Percentiles rank a stretch among this genome's conserved stretches.
Conservation (phyloP, 192 early-diverging fungal species). For the Coemansia sp. region DNA sequence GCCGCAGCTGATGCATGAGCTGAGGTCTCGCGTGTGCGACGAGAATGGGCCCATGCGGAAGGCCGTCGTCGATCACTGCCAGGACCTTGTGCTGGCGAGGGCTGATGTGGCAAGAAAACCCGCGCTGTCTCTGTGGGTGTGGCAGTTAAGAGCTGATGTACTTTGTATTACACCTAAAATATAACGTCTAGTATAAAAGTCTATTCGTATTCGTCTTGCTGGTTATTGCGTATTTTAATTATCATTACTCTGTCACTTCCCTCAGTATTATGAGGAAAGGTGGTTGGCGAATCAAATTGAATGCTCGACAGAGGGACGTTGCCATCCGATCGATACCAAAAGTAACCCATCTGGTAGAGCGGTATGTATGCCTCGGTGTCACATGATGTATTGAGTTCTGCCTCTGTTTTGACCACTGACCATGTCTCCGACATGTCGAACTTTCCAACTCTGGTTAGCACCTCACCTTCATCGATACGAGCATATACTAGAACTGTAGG, state of each 20-base stretch:
- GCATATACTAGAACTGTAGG: neutral
- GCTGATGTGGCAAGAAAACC: slow-evolving; percentile 30
- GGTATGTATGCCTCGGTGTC: no score
- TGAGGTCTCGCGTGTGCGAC: neutral
- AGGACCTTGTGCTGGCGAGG: slow-evolving; percentile 9
- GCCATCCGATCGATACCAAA: no score
- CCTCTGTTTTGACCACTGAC: neutral
- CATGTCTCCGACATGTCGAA: neutral
- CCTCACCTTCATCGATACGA: neutral
- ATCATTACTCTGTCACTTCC: neutral
- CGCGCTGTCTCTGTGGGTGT: slow-evolving; percentile 27
- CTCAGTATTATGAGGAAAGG: neutral
- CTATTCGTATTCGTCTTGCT: neutral
- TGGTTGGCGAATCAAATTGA: neutral
- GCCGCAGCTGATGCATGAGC: slow-evolving; percentile 15
- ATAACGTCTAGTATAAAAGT: neutral
- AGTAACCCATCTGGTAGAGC: no score
- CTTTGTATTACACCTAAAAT: slow-evolving; percentile 1
- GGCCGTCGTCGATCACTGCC: slow-evolving; percentile 3
- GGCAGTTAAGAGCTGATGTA: slow-evolving; percentile 21
- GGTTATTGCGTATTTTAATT: neutral
- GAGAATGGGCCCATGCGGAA: neutral
- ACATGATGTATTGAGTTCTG: neutral
- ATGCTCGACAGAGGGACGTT: neutral
- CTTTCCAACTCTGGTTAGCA: neutral